These are phyloP conservation scores for Pulveroboletus sp. DNA, from an alignment of 768 basidiomycete species.

Conservation along the genomic window DNA sequence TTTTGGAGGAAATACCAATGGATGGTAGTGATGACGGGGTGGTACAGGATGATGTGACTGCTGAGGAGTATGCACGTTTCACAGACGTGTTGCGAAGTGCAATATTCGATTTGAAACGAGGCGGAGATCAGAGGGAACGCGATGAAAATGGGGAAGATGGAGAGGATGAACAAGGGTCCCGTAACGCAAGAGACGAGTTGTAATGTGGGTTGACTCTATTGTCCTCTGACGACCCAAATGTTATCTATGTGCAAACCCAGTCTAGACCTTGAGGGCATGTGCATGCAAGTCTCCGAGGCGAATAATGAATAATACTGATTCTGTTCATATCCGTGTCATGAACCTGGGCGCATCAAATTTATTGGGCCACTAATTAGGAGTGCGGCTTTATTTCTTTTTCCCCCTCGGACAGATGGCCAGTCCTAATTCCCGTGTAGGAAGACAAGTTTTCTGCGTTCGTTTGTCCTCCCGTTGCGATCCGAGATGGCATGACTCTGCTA, in stretches of 20 bases:
- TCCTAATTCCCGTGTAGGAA: conserved; percentile 21
- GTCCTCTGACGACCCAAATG: conserved; percentile 17
- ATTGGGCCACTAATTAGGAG: conserved; percentile 3
- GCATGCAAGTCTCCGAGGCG: conserved; percentile 2
- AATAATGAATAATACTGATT: background rate
- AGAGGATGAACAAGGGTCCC: conserved; percentile 32
- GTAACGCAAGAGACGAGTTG: conserved; percentile 30
- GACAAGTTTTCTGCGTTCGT: too few relatives aligned
- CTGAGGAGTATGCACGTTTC: conserved; percentile 42
- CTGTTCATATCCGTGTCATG: conserved; percentile 26
- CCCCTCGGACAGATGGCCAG: conserved; percentile 4
- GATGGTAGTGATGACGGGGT: conserved; percentile 26
- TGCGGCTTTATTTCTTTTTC: conserved; percentile 12
- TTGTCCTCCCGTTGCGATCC: too few relatives aligned
- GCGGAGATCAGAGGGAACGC: conserved; percentile 20
- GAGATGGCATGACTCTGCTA: too few relatives aligned
- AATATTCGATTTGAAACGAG: conserved; percentile 47
- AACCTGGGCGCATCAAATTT: conserved; percentile 18
- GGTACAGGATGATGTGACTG: conserved; percentile 29
- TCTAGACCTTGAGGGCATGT: conserved; percentile 6
- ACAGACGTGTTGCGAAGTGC: conserved; percentile 52
- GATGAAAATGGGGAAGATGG: conserved; percentile 27
- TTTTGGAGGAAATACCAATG: conserved; percentile 43
- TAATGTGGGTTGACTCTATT: conserved; percentile 26
- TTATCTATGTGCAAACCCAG: conserved; percentile 7